Conservation (phyloP, 176 grass and related monocot genomes). For the Ampelocalamus luodianensis region DNA sequence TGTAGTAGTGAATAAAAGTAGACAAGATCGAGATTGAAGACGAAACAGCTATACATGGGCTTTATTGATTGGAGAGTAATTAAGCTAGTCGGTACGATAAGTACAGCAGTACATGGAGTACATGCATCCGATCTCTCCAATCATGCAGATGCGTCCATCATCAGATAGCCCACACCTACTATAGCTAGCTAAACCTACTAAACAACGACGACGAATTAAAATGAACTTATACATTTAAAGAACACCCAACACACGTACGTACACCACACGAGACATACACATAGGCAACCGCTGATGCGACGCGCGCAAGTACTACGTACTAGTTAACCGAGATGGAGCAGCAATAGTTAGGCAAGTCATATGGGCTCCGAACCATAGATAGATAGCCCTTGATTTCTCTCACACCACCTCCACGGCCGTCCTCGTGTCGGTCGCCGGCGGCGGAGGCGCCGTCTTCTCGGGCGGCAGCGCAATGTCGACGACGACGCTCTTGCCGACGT, state of each 20-base stretch:
- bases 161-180: neutral
- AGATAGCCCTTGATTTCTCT: neutral
- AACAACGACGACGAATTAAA: too few relatives aligned
- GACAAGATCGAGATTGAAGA: neutral
- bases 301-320: neutral
- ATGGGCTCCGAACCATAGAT: neutral
- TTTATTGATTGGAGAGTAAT: constrained; percentile 27
- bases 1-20: neutral
- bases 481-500: neutral
- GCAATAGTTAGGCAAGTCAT: constrained; percentile 28
- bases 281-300: neutral
- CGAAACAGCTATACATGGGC: neutral
- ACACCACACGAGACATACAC: neutral
- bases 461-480: constrained; percentile 39
- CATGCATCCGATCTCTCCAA: constrained; percentile 20
- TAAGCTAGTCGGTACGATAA: neutral
- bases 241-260: too few relatives aligned
- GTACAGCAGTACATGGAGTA: neutral
- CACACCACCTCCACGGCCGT: constrained; percentile 45
- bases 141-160: neutral
- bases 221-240: too few relatives aligned
- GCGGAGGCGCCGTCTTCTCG: constrained; percentile 6
- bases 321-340: neutral
- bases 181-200: neutral
- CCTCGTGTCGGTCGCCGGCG: neutral